Percentiles rank a stretch among this genome's conserved stretches.
phyloP scores from a whole-genome alignment of 83 land plant species.

The Picea engelmannii region DNA sequence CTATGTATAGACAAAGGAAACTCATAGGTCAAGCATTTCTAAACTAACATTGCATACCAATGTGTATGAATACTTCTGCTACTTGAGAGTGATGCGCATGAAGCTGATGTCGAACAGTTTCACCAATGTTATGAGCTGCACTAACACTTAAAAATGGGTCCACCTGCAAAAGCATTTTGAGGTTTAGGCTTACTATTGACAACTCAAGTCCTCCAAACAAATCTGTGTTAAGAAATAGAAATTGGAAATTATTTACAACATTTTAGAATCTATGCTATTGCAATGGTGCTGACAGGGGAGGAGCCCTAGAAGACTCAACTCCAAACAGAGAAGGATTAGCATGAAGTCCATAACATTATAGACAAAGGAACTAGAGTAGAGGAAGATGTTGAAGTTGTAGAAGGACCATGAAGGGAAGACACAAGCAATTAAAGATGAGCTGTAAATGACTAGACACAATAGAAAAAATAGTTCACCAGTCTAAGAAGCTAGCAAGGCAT shows the following conservation, averaged over 20 bases:
- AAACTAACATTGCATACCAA: conserved; percentile 48
- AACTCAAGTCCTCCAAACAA: not conserved
- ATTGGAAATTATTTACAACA: not conserved
- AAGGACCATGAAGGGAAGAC: too few species aligned
- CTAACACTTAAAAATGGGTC: conserved; percentile 94
- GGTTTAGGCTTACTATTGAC: not conserved
- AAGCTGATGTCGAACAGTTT: conserved; percentile 73
- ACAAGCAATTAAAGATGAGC: too few species aligned
- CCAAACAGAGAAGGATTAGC: too few species aligned
- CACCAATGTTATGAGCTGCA: conserved; percentile 91
- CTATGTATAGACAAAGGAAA: not conserved
- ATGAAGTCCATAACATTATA: too few species aligned
- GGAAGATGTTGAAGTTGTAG: too few species aligned
- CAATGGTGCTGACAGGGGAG: too few species aligned
- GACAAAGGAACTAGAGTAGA: too few species aligned
- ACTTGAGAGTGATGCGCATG: conserved; percentile 69
- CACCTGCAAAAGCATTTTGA: conserved; percentile 48
- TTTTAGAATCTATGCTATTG: too few species aligned
- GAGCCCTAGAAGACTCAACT: too few species aligned
- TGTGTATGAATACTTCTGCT: conserved; percentile 88
- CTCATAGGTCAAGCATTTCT: not conserved
- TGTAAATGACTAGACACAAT: too few species aligned
- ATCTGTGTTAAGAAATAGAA: not conserved
- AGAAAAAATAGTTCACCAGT: too few species aligned
- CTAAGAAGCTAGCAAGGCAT: too few species aligned